Evolutionary conservation across 192 early-diverging fungal genomes (phyloP).

Genomic region (Coemansia sp.): DNA sequence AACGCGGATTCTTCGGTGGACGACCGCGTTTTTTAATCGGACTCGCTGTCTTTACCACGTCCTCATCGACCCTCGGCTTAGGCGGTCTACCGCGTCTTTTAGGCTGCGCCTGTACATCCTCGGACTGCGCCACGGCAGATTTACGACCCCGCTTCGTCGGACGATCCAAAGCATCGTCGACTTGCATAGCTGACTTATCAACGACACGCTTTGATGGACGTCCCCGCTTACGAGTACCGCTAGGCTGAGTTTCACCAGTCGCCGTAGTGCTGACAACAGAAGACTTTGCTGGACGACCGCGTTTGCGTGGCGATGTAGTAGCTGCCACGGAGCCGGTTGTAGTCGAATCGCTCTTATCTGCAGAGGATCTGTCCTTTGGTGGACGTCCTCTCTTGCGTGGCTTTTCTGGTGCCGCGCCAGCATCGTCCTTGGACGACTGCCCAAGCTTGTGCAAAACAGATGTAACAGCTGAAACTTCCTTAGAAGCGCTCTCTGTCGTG

Average conservation of each 20-base stretch:
- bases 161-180: not conserved
- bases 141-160: not conserved
- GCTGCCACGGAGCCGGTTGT: too few species aligned
- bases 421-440: not conserved
- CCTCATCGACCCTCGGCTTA: not conserved
- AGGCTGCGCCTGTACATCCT: not conserved
- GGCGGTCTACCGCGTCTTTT: conserved; percentile 7
- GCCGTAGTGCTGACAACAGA: too few species aligned
- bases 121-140: not conserved
- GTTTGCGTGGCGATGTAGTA: too few species aligned
- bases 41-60: not conserved
- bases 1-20: not conserved
- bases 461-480: too few species aligned
- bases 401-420: not conserved
- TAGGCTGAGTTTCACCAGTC: too few species aligned
- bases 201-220: not conserved
- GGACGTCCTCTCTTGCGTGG: conserved; percentile 5
- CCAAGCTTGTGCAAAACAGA: not conserved
- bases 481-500: not conserved
- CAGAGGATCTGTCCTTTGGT: not conserved
- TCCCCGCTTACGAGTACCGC: not conserved
- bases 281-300: too few species aligned
- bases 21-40: not conserved
- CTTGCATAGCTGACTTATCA: not conserved
- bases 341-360: not conserved